A percentile compares a stretch with the other conserved stretches of the same genome.
Conservation (phyloP, 768 basidiomycete species). For the Auricularia auricula-judae region DNA sequence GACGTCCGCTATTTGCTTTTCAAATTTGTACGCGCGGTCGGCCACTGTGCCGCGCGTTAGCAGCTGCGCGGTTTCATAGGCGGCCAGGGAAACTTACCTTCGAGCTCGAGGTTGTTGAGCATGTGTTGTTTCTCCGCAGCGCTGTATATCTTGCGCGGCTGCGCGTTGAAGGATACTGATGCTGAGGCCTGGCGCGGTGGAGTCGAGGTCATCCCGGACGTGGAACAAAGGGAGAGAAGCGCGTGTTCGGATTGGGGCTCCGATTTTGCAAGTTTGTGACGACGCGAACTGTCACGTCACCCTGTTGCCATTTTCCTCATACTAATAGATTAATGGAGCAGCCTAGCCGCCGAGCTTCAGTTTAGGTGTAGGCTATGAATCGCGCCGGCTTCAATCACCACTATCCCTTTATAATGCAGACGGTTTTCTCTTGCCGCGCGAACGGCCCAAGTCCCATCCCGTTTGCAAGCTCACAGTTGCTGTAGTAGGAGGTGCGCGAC, state of each 20-base stretch:
- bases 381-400: no score
- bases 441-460: no score
- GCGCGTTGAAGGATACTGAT: neutral
- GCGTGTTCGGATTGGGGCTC: neutral
- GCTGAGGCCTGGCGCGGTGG: neutral
- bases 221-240: neutral
- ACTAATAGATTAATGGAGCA: no score
- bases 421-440: no score
- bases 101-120: constrained; percentile 67
- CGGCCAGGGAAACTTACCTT: constrained; percentile 35
- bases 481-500: no score
- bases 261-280: neutral
- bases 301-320: no score
- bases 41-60: neutral
- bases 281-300: neutral
- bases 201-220: neutral
- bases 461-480: no score
- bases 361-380: no score
- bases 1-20: neutral
- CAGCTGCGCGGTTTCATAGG: no score
- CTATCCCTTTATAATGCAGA: no score
- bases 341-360: no score
- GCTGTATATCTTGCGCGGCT: constrained; percentile 28
- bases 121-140: constrained; percentile 67
- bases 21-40: neutral